Conservation (phyloP, 306 rosid species). For the Comarum palustre region DNA sequence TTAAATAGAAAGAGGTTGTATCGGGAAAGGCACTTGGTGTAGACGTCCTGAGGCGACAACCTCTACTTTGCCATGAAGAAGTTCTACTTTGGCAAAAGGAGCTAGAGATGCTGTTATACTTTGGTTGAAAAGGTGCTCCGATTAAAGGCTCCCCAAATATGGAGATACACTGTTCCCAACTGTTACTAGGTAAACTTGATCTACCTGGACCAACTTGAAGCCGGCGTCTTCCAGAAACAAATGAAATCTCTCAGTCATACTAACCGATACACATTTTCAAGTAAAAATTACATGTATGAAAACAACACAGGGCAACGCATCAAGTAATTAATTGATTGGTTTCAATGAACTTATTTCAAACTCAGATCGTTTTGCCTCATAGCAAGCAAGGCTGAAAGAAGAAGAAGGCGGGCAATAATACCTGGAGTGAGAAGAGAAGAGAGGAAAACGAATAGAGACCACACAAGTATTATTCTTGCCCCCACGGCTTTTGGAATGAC, state of each 20-base stretch:
- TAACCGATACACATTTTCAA: too few relatives aligned
- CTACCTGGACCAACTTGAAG: slow-evolving; percentile 37
- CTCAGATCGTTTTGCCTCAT: too few relatives aligned
- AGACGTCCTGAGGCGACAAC: slow-evolving; percentile 31
- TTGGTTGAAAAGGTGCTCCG: slow-evolving; percentile 26
- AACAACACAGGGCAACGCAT: too few relatives aligned
- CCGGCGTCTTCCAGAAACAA: slow-evolving; percentile 27
- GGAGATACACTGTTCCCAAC: slow-evolving; percentile 41
- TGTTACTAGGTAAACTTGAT: slow-evolving; percentile 33
- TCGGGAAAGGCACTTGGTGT: slow-evolving; percentile 49
- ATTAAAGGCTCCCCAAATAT: slow-evolving; percentile 35
- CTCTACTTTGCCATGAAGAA: slow-evolving; percentile 5
- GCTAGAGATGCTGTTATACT: slow-evolving; percentile 46
- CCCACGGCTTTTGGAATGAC: too few relatives aligned
- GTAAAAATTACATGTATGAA: too few relatives aligned
- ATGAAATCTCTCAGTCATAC: neutral
- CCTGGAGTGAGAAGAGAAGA: too few relatives aligned
- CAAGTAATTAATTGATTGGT: too few relatives aligned
- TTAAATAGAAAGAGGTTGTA: slow-evolving; percentile 45
- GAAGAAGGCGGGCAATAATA: too few relatives aligned
- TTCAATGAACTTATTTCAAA: too few relatives aligned
- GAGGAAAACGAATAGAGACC: too few relatives aligned
- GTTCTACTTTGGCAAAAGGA: slow-evolving; percentile 39
- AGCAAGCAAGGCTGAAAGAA: too few relatives aligned
- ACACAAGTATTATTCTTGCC: too few relatives aligned